Evolutionary conservation across 208 protist species (phyloP).

Genomic region (Porcisia hertigi): DNA sequence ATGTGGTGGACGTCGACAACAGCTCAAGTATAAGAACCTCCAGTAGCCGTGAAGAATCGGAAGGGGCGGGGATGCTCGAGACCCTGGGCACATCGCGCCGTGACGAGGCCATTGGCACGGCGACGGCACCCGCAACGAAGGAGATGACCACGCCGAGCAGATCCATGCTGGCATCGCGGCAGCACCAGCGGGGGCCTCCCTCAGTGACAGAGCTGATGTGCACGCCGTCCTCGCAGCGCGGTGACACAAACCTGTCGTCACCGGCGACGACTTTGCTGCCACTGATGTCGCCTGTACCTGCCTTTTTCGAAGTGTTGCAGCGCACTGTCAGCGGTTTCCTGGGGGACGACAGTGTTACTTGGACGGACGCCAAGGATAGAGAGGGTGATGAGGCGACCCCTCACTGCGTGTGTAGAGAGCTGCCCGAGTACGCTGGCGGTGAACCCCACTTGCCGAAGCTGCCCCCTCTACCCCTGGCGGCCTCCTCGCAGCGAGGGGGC

Average conservation of each 20-base stretch:
- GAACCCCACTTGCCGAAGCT: conserved; percentile 12
- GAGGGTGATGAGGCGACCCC: not conserved
- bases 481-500: not conserved
- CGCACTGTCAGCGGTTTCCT: conserved; percentile 2
- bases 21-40: not conserved
- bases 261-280: not conserved
- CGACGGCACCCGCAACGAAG: not conserved
- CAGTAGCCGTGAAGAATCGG: not conserved
- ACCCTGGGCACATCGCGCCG: not conserved
- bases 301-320: conserved; percentile 25
- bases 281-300: conserved; percentile 13
- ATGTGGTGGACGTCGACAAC: conserved; percentile 19
- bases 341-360: not conserved
- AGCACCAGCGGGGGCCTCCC: not conserved
- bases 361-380: not conserved
- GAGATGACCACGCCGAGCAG: not conserved
- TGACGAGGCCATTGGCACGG: not conserved
- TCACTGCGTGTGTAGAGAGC: conserved; percentile 7
- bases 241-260: not conserved
- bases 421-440: conserved; percentile 6
- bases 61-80: not conserved
- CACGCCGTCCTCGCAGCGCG: conserved; percentile 7
- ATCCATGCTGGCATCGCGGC: not conserved
- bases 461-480: not conserved
- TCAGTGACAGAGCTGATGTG: not conserved